phyloP scores from a whole-genome alignment of 192 early-diverging fungal species.

The Chytriomyces sp. region DNA sequence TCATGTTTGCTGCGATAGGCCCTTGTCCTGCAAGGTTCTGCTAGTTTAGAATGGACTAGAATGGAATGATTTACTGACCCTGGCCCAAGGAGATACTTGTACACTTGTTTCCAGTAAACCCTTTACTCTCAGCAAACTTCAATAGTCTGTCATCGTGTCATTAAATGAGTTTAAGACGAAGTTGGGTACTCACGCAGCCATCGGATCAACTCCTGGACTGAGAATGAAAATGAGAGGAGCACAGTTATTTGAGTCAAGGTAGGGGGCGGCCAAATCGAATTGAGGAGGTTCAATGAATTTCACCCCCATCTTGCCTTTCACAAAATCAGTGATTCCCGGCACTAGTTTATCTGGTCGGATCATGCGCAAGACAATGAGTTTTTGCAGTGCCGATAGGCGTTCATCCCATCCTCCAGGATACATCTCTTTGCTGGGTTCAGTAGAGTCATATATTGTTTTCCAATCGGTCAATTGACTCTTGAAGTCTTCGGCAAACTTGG shows the following conservation, averaged over 20 bases:
- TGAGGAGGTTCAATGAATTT: conserved; percentile 66
- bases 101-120: conserved; percentile 48
- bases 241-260: conserved; percentile 55
- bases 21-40: conserved; percentile 43
- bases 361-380: conserved; percentile 50
- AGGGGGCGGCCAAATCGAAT: conserved; percentile 59
- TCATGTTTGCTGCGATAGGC: conserved; percentile 61
- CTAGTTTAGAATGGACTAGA: not conserved
- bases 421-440: conserved; percentile 51
- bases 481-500: conserved; percentile 44
- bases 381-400: conserved; percentile 55
- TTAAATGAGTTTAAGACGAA: not conserved
- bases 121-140: conserved; percentile 60
- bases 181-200: conserved; percentile 47
- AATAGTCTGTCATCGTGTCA: conserved; percentile 40
- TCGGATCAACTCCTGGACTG: conserved; percentile 64
- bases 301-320: conserved; percentile 56
- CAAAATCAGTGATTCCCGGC: conserved; percentile 61
- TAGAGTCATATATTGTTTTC: conserved; percentile 50
- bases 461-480: conserved; percentile 31
- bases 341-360: conserved; percentile 60
- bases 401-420: conserved; percentile 53
- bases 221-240: conserved; percentile 62
- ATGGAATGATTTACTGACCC: conserved; percentile 16
- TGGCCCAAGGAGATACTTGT: conserved; percentile 59